Base-by-base conservation (phyloP, 768 basidiomycete genomes). In the Calvatia gigantea region DNA sequence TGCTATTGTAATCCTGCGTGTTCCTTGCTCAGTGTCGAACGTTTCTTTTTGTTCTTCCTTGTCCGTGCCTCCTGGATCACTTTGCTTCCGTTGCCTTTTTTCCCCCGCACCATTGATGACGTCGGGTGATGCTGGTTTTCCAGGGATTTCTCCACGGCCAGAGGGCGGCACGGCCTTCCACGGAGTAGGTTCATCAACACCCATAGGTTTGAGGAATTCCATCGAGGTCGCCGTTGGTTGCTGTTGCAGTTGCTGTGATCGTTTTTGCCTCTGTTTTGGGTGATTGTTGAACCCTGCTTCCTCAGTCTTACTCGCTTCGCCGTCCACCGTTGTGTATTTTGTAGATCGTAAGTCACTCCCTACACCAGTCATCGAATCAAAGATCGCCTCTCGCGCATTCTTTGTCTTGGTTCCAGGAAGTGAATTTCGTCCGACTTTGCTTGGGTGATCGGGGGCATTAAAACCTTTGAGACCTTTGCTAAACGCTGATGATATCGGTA, bases 151-250 rank as follows among this genome's bases (percentile, higher is more conserved):
- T 51, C 35, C 25, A 39, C 27, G 25, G 38, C 39, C 11, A 45
- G 31, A 32, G 39, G 38, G 14, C 38, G 56, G 41, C 12, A 33
- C 50, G 2, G 55, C 28, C 37, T 58, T 58, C 42, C 59, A 44
- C 43, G 55, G 29, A 46, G 46, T 67, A 31, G 77, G 79, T 39
- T 73, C 80, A 56, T 85, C 83, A 15, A 86, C 75, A 28, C 82
- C 83, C 42, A 75, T 70, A 31, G 84, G 84, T 61, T 82, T 84
- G 57, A 83, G 59, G 66, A 85, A 85, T 7, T 63, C 60, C 32
- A n/a, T 52, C 6, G 51, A 51, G 51, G 25, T 67, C 44, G 42
- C 45, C 49, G 27, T 54, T 9, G 21, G 58, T 54, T 19, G 57
- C 37, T 31, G 61, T 14, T 17, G 58, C 49, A 15, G 60, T 32